Evolutionary conservation across 2,329 filamentous ascomycete species (phyloP).

Genomic region (Diplodia mutila): DNA sequence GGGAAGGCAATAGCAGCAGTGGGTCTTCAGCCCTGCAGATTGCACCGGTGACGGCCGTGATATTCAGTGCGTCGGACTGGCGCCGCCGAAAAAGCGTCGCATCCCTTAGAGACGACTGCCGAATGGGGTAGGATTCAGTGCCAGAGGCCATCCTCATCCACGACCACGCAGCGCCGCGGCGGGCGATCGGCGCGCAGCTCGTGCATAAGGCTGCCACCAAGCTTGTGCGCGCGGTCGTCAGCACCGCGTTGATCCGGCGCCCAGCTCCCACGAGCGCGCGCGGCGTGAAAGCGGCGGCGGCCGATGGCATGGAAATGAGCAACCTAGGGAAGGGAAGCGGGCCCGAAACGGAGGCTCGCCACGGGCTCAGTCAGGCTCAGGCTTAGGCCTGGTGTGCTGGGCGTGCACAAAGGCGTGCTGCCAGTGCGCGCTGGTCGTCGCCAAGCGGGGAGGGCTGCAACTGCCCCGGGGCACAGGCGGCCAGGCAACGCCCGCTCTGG

Average conservation of each 20-base stretch:
- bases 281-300: background rate
- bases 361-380: background rate
- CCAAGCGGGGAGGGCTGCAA: conserved; percentile 16
- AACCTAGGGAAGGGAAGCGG: conserved; percentile 3
- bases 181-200: conserved; percentile 19
- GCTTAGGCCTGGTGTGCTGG: conserved; percentile 5
- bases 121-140: conserved; percentile 9
- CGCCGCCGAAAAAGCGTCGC: background rate
- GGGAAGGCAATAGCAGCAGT: conserved; percentile 25
- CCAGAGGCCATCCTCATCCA: conserved; percentile 12
- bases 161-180: conserved; percentile 2
- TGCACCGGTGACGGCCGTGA: conserved; percentile 19
- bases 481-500: conserved; percentile 15
- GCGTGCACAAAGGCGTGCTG: conserved; percentile 18
- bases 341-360: conserved; percentile 19
- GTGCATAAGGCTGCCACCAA: conserved; percentile 18
- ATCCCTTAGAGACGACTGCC: conserved; percentile 7
- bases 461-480: conserved; percentile 3
- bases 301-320: conserved; percentile 18
- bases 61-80: background rate
- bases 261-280: background rate
- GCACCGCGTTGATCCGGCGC: conserved; percentile 18
- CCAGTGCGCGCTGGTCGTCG: background rate
- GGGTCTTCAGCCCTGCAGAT: conserved; percentile 26
- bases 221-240: conserved; percentile 20